Base-by-base conservation (phyloP, 129 eudicot genomes). In the Flaveria trinervia region DNA sequence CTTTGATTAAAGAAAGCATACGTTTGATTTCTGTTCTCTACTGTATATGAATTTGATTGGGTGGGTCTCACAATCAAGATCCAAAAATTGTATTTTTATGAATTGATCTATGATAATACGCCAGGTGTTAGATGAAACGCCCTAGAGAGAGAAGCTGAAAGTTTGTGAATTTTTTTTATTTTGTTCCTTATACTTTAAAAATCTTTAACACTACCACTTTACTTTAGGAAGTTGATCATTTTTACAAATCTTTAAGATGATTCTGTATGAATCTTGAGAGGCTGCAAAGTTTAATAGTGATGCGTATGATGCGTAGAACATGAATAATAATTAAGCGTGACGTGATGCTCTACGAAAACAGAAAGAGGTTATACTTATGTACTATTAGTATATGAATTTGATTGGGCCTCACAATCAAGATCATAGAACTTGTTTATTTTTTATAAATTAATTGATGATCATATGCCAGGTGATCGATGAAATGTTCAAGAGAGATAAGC, bases 401-500 rank as follows among this genome's bases (percentile, higher is more conserved):
- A 9, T 17, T 55, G 11, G 18, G 18, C 7, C 9, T 55, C 18
- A 17, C 10, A 22, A 22, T 59, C 26, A 22, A 22, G 65, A 49
- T 49, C 16, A n/a, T 49, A 49, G 14, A 49, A 14, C 16, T 49
- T 4, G 0, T 14, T 4, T 10, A 48, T 10, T 48, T 48, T 48
- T 48, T 48, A 10, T 10, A 1, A 36, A 30, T 66, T 41, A 15
- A n/a, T 39, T 7, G 17, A n/a, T 66, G 50, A 39, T 66, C 51
- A 3, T 66, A 64, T 44, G 17, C 48, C 14, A 36, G 28, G 26
- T 66, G 71, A 7, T 66, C 50, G 28, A 41, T 39, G 51, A 41
- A 66, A 66, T 66, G 71, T 16, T 9, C 16, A 65, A 16, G 28
- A 16, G 70, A 65, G 23, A 65, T 5, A 64, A 64, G 44, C 44